Evolutionary conservation across 768 basidiomycete species (phyloP), one percentile per base, ranked within the genome.

Genomic region (Cystobasidium ongulense): DNA sequence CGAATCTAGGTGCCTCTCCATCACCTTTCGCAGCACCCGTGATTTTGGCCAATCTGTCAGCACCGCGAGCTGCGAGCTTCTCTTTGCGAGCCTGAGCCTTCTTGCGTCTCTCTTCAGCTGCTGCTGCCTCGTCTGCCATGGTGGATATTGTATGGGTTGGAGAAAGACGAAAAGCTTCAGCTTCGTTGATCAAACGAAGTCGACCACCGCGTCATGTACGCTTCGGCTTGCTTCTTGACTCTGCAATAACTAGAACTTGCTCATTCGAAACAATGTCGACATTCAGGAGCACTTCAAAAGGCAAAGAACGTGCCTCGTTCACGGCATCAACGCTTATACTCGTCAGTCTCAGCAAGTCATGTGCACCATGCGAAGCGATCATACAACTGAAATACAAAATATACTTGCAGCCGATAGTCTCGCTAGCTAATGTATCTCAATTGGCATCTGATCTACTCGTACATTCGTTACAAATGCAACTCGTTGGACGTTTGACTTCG

Each of bases 81-180:
- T 71, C 68, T 54, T 71, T 71, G 15, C 68, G 50, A 29, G 68
- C 68, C 39, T 71, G 68, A 11, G 68, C 68, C 33, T 59, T 54
- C 52, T 39, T 27, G n/a, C 68, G 23, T 59, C 68, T 36, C 36
- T 71, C 68, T 54, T 71, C 68, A 27, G 68, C 68, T 57, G 63
- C 63, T 15, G 68, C 68, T 57, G 68, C 68, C 11, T 71, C 68
- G 54, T 71, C 68, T 33, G 68, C 68, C 68, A 71, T 71, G 5
- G 65, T 67, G 2, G 23, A 11, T 67, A 27, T n/a, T 38, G 62
- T 63, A n/a, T 5, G 10, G 25, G 5, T 25, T 27, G 8, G 25
- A 41, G 4, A 17, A 41, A 5, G 33, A 65, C 3, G 18, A 17
- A 29, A 65, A 33, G 57, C 57, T 38, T 15, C 8, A 8, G 21